A percentile compares a stretch with the other conserved stretches of the same genome.
Evolutionary conservation across 345 rosid species (phyloP).

Genomic region (Eutrema japonicum): DNA sequence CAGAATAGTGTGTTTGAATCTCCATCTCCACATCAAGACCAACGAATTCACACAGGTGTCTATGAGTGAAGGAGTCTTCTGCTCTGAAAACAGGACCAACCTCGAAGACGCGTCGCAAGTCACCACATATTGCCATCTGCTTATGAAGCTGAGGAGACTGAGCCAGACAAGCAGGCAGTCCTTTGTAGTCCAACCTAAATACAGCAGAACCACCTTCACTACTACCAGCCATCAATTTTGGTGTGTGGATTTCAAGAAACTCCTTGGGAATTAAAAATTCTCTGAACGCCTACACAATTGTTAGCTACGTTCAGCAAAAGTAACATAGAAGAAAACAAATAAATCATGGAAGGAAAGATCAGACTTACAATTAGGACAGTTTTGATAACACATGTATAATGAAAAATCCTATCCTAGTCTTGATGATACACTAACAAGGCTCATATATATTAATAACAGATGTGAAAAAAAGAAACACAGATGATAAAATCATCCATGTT

Average conservation of each 20-base stretch:
- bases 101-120: conserved; percentile 77
- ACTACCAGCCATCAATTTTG: conserved; percentile 82
- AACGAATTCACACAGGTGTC: conserved; percentile 86
- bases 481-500: neutral
- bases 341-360: conserved; percentile 6
- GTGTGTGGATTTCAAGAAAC: conserved; percentile 86
- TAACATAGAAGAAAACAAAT: conserved; percentile 1
- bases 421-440: conserved; percentile 8
- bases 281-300: conserved; percentile 65
- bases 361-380: neutral
- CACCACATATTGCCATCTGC: conserved; percentile 89
- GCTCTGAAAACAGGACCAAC: conserved; percentile 90
- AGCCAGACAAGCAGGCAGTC: conserved; percentile 85
- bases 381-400: neutral
- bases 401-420: neutral
- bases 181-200: conserved; percentile 86
- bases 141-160: conserved; percentile 97
- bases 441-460: neutral
- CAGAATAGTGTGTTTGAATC: conserved; percentile 71
- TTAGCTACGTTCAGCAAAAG: conserved; percentile 4
- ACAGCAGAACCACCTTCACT: conserved; percentile 99
- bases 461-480: neutral
- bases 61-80: conserved; percentile 86
- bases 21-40: conserved; percentile 97
- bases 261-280: conserved; percentile 56